These are phyloP conservation scores for Trichosanthes cucumerina DNA, from an alignment of 306 rosid genomes.

Conservation along the genomic window DNA sequence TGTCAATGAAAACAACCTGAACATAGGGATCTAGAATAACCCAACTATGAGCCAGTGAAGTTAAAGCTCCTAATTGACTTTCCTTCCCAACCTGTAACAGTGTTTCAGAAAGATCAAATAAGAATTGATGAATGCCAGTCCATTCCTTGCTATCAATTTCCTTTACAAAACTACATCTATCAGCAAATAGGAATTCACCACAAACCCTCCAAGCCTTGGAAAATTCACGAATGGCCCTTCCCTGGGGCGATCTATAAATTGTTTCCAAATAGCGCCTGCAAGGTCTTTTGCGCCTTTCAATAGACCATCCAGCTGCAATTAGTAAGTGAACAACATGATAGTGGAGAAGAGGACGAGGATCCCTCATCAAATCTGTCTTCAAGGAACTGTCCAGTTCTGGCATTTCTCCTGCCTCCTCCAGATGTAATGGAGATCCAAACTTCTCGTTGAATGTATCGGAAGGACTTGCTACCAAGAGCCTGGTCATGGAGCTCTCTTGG, in stretches of 20 bases:
- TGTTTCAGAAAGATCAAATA: constrained; percentile 61
- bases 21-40: constrained; percentile 83
- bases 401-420: constrained; percentile 38
- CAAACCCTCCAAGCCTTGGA: constrained; percentile 80
- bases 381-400: constrained; percentile 28
- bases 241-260: constrained; percentile 69
- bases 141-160: constrained; percentile 46
- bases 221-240: constrained; percentile 65
- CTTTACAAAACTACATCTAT: constrained; percentile 23
- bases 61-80: constrained; percentile 26
- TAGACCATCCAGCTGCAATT: constrained; percentile 63
- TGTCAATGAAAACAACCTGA: constrained; percentile 40
- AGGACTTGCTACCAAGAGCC: constrained; percentile 48
- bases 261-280: constrained; percentile 53
- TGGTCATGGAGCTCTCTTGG: constrained; percentile 74
- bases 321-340: constrained; percentile 42
- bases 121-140: constrained; percentile 54
- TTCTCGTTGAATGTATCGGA: constrained; percentile 29
- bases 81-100: constrained; percentile 45
- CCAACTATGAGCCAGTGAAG: constrained; percentile 60
- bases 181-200: constrained; percentile 58
- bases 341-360: constrained; percentile 60
- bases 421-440: constrained; percentile 37
- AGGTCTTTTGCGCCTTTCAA: constrained; percentile 71
- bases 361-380: constrained; percentile 32